Evolutionary conservation across 768 basidiomycete species (phyloP), one percentile per base, ranked within the genome.

Genomic region (Mycena epipterygia): DNA sequence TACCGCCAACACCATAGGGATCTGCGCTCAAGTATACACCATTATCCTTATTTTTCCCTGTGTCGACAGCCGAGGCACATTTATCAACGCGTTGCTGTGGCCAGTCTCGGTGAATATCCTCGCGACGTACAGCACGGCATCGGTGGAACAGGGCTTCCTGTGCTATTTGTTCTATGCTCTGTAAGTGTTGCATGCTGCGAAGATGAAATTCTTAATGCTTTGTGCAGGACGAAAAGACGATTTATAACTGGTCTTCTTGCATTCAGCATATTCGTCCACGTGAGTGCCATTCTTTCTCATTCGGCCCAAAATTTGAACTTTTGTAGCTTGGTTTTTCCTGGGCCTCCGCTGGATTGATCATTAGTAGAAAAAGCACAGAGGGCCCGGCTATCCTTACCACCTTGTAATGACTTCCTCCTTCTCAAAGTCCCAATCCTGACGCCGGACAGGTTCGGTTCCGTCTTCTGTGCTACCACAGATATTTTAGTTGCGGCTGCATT

Each of bases 101-200:
- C 48, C 48, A 8, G 27, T 52, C 23, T 52, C 58, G 37, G 37
- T 62, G 23, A 27, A 21, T 17, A 61, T 68, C 16, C 30, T 68
- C 16, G 19, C 41, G 23, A 68, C 67, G 21, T 68, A 68, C 52
- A n/a, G 25, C 7, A 62, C 59, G 19, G 67, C 67, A 13, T 68
- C 67, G 7, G 32, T 68, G 30, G 67, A 68, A 29, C 67, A 68
- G 42, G 41, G 29, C 19, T 68, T 61, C 39, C 39, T 68, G 51
- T 68, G 67, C 33, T 46, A 35, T 33, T 7, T 68, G 19, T 68
- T 61, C 59, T 55, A 53, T 33, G 32, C 67, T 19, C 9, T 68
- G 67, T 68, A 23, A 27, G 67, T 30, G 14, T 16, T 27, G 4
- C 14, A 29, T 27, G 23, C 14, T 12, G 27, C 35, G 0, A 5